These are phyloP conservation scores for Rhamnella rubrinervis DNA, from an alignment of 331 rosid genomes.

Conservation along the genomic window DNA sequence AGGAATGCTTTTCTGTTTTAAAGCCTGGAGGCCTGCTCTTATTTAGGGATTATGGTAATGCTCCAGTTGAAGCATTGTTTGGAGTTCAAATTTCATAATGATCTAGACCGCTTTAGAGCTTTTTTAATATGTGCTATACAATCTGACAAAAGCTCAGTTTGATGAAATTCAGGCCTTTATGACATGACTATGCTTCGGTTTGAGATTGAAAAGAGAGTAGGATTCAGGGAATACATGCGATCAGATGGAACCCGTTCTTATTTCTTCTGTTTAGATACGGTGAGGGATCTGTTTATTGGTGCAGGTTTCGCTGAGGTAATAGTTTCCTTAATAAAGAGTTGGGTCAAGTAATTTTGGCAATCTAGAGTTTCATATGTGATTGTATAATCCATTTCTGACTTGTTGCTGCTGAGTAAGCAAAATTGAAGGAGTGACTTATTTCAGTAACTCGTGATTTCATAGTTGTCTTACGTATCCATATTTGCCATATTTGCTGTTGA, in stretches of 20 bases:
- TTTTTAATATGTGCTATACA: slow-evolving; percentile 12
- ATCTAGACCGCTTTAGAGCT: background rate
- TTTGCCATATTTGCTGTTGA: too few relatives aligned
- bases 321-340: background rate
- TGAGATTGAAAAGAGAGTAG: slow-evolving; percentile 56
- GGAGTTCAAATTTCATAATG: background rate
- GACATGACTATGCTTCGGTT: slow-evolving; percentile 98
- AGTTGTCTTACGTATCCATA: background rate
- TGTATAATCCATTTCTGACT: background rate
- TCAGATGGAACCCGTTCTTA: slow-evolving; percentile 87
- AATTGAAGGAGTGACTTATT: background rate
- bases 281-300: slow-evolving; percentile 59
- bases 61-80: slow-evolving; percentile 13
- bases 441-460: background rate
- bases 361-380: background rate
- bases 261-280: slow-evolving; percentile 75
- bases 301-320: slow-evolving; percentile 89
- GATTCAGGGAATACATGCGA: slow-evolving; percentile 75
- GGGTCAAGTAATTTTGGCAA: background rate
- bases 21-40: slow-evolving; percentile 90
- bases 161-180: slow-evolving; percentile 68
- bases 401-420: background rate
- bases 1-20: slow-evolving; percentile 67
- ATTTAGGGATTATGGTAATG: slow-evolving; percentile 88
- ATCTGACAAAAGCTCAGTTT: slow-evolving; percentile 23